Conservation (phyloP, 345 rosid species). For the Capsella bursapastoris region DNA sequence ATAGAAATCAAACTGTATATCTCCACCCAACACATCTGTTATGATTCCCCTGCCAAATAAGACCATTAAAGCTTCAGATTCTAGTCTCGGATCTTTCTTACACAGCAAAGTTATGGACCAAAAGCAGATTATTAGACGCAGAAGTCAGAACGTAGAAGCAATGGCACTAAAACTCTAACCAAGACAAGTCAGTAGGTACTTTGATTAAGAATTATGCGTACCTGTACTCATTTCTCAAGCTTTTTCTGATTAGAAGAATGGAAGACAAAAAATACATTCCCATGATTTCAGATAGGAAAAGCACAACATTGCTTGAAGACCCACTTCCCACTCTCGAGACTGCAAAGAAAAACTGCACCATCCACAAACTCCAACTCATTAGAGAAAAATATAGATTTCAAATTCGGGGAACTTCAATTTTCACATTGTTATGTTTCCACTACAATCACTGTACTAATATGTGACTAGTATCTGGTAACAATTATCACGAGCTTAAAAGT, state of each 20-base stretch:
- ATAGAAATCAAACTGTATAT: conserved; percentile 89
- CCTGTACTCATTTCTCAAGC: conserved; percentile 89
- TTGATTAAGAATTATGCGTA: conserved; percentile 29
- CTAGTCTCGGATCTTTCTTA: neutral
- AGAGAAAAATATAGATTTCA: conserved; percentile 24
- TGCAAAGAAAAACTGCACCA: conserved; percentile 85
- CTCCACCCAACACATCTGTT: conserved; percentile 89
- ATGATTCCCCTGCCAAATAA: conserved; percentile 64
- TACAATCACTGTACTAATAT: neutral
- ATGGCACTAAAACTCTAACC: neutral
- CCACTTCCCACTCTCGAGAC: conserved; percentile 94
- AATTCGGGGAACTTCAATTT: conserved; percentile 37
- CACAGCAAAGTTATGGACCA: neutral
- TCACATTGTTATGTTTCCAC: neutral
- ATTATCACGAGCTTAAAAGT: neutral
- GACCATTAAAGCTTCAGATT: neutral
- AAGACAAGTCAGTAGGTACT: neutral
- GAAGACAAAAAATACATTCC: conserved; percentile 94
- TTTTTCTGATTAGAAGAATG: conserved; percentile 87
- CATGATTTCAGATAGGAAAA: conserved; percentile 90
- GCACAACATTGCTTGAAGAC: conserved; percentile 91
- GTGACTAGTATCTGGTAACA: neutral
- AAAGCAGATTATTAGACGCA: neutral
- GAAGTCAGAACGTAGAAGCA: neutral
- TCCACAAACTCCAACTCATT: conserved; percentile 6